phyloP scores from a whole-genome alignment of 805 yeast species.

The Schizosaccharomyces japonicus region DNA sequence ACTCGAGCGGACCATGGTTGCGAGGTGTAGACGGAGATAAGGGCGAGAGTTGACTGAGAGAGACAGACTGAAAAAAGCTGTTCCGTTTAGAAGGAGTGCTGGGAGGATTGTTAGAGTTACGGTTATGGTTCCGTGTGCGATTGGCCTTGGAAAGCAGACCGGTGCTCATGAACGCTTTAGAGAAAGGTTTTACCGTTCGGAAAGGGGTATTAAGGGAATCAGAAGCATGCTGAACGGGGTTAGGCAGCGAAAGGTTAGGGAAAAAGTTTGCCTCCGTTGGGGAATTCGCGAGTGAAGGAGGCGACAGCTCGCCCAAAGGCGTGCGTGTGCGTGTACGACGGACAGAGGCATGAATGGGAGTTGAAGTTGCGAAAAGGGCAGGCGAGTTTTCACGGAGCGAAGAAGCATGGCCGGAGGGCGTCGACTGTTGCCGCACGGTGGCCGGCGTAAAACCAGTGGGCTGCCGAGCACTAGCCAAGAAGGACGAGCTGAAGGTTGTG shows the following conservation, averaged over 20 bases:
- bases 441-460: too few species aligned
- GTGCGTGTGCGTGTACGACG: too few species aligned
- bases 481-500: neutral
- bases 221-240: neutral
- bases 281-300: too few species aligned
- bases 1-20: too few species aligned
- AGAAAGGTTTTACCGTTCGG: constrained; percentile 53
- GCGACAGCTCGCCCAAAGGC: too few species aligned
- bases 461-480: neutral
- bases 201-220: neutral
- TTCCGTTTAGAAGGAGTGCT: neutral
- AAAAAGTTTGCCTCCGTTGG: too few species aligned
- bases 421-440: neutral
- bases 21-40: neutral
- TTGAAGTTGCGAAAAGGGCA: neutral
- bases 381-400: neutral
- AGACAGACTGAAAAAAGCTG: neutral
- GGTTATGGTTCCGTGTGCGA: neutral
- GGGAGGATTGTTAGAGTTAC: neutral
- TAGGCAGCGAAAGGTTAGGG: neutral
- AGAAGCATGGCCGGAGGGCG: neutral
- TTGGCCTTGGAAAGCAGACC: constrained; percentile 42
- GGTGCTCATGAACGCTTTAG: constrained; percentile 55
- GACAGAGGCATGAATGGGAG: too few species aligned
- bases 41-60: neutral